A percentile compares a stretch with the other conserved stretches of the same genome.
These are phyloP conservation scores for Cercospora brassicicola DNA, from an alignment of 2,329 filamentous ascomycete species.

Conservation along the genomic window DNA sequence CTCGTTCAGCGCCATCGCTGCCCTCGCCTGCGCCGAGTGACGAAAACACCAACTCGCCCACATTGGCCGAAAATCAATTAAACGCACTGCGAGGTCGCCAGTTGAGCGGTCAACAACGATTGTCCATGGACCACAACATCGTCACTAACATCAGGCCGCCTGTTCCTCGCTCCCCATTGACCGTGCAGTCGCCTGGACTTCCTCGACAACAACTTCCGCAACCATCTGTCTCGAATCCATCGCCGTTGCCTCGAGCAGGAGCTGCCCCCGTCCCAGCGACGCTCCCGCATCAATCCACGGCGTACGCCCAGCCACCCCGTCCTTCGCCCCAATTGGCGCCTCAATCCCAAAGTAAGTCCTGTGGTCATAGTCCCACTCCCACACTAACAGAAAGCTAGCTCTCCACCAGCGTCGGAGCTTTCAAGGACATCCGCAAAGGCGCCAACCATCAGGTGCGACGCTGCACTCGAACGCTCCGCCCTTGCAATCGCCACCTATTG, in stretches of 20 bases:
- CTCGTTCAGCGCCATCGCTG: slow-evolving; percentile 38
- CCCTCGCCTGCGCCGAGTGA: slow-evolving; percentile 66
- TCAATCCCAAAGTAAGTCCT: background rate
- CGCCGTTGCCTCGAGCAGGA: background rate
- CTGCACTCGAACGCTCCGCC: slow-evolving; percentile 6
- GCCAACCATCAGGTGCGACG: background rate
- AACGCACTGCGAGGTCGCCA: background rate
- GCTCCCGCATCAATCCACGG: background rate
- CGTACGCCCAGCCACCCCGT: background rate
- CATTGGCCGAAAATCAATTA: slow-evolving; percentile 15
- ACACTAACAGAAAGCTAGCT: background rate
- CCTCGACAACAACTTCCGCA: background rate
- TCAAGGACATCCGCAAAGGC: background rate
- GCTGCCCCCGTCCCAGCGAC: background rate
- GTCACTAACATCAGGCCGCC: background rate
- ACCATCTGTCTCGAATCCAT: too few relatives aligned
- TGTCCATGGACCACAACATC: background rate
- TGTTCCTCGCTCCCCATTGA: background rate
- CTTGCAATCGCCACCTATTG: background rate
- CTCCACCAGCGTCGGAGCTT: slow-evolving; percentile 1
- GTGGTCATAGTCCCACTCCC: background rate
- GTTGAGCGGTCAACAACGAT: background rate
- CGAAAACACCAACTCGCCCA: slow-evolving; percentile 44
- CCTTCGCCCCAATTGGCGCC: background rate
- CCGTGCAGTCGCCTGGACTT: background rate